These are phyloP conservation scores for Antitrichia curtipendula DNA, from an alignment of 225 moss, liverwort and hornwort species.

Conservation along the genomic window DNA sequence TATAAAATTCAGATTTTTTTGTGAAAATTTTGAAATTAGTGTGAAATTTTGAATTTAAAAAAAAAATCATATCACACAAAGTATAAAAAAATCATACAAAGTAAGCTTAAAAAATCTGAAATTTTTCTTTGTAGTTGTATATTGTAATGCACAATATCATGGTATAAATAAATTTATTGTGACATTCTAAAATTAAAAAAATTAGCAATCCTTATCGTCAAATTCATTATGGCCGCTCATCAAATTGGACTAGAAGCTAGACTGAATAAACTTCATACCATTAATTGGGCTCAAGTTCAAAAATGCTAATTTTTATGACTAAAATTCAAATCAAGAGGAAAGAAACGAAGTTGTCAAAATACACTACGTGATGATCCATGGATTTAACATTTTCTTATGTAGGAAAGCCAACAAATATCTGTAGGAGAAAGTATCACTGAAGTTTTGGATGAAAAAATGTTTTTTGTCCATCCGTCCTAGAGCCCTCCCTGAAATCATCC, in stretches of 20 bases:
- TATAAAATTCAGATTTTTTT: background rate
- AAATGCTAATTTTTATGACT: background rate
- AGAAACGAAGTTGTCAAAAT: background rate
- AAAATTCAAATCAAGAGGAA: background rate
- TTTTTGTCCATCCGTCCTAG: background rate
- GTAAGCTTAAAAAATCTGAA: background rate
- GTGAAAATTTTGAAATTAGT: background rate
- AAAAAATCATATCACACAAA: background rate
- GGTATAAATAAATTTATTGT: background rate
- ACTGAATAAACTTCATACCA: too few species aligned
- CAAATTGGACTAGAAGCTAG: background rate
- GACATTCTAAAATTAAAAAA: background rate
- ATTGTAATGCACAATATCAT: background rate
- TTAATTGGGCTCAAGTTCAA: background rate
- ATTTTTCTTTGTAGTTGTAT: background rate
- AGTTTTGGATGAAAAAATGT: background rate
- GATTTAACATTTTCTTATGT: background rate
- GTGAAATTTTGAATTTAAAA: too few species aligned
- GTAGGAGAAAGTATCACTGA: background rate
- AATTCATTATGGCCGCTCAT: too few species aligned
- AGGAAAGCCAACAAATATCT: background rate
- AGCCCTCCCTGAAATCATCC: background rate
- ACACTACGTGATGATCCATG: too few species aligned
- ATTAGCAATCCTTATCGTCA: accelerated
- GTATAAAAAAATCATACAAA: too few species aligned